Percentiles rank a stretch among this genome's conserved stretches.
Evolutionary conservation across 306 rosid genomes (phyloP).

Genomic region (Begonia masoniana): DNA sequence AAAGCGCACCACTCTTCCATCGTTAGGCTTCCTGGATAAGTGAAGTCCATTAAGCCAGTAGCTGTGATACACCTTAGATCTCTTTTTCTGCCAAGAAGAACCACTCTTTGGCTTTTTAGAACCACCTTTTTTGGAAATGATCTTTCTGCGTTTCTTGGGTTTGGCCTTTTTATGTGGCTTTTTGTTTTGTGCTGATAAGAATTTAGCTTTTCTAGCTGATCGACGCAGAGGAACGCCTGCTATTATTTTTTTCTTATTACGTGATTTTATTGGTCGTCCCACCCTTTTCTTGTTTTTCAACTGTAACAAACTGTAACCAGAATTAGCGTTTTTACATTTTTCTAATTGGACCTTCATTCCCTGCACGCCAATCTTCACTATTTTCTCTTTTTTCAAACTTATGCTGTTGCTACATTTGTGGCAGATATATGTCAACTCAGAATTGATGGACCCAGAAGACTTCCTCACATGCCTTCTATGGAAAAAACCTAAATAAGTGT

Average conservation of each 20-base stretch:
- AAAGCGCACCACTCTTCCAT: slow-evolving; percentile 56
- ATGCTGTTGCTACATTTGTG: slow-evolving; percentile 49
- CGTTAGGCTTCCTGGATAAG: slow-evolving; percentile 65
- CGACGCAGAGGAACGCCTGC: slow-evolving; percentile 71
- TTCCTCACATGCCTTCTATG: slow-evolving; percentile 82
- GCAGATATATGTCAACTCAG: slow-evolving; percentile 49
- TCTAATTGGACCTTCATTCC: slow-evolving; percentile 29
- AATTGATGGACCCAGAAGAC: slow-evolving; percentile 34
- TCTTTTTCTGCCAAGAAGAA: slow-evolving; percentile 32
- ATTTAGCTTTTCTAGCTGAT: slow-evolving; percentile 69
- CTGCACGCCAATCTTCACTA: slow-evolving; percentile 22
- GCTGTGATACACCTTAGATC: slow-evolving; percentile 36
- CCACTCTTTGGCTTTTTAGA: slow-evolving; percentile 32
- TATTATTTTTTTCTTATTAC: slow-evolving; percentile 29
- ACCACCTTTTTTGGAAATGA: slow-evolving; percentile 34
- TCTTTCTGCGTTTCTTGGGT: slow-evolving; percentile 34
- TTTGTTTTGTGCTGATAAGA: slow-evolving; percentile 42
- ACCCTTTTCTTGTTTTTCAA: slow-evolving; percentile 41
- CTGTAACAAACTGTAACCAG: slow-evolving; percentile 31
- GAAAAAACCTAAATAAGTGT: slow-evolving; percentile 47
- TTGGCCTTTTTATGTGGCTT: slow-evolving; percentile 24
- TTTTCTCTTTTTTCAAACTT: slow-evolving; percentile 3
- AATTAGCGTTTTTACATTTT: slow-evolving; percentile 26
- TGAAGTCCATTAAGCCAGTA: slow-evolving; percentile 86
- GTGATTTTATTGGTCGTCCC: slow-evolving; percentile 32